Evolutionary conservation across 768 basidiomycete genomes (phyloP), one percentile per base, ranked within the genome.

Genomic region (Ramaria sp.): DNA sequence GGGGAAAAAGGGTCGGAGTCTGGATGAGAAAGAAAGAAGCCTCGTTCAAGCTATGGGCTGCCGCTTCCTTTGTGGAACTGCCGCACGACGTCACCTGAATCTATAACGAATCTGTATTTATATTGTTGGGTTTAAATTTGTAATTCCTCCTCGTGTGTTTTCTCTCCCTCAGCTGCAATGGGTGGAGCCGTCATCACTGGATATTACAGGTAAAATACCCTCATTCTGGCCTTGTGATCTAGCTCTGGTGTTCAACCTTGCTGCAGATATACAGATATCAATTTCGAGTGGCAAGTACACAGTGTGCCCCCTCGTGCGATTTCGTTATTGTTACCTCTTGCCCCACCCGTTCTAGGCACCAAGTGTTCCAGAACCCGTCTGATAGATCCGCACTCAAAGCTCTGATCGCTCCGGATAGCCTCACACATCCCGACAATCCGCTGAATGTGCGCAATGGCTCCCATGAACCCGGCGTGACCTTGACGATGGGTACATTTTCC

Each of bases 181-280:
- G 44, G 25, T 24, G 27, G 27, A 28, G 45, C 45, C 9, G 27
- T 47, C 10, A n/a, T 27, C 22, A 47, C 28, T 56, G 87, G 87
- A 13, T 90, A 83, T 62, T 90, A 89, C 65, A 55, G 53, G 53
- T 55, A 15, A 44, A 10, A 3, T 1, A 15, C 39, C 5, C 16
- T 3, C 32, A 4, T 8, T 8, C 8, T 13, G 8, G 32, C 8
- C 7, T 34, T 8, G 5, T 34, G 32, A 9, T 3, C 1, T 8
- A 13, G 32, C 3, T 8, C 32, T 34, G 32, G 13, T 34, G 7
- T 9, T n/a, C n/a, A n/a, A n/a, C n/a, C n/a, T n/a, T n/a, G 3
- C 32, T 38, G 24, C 22, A 72, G 90, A 50, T 91, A 85, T 64
- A 88, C 88, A 0, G 89, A 93, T 66, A 82, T 92, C 50, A 84